Evolutionary conservation across 345 rosid genomes (phyloP).

Genomic region (Pseudoturritis turrita): DNA sequence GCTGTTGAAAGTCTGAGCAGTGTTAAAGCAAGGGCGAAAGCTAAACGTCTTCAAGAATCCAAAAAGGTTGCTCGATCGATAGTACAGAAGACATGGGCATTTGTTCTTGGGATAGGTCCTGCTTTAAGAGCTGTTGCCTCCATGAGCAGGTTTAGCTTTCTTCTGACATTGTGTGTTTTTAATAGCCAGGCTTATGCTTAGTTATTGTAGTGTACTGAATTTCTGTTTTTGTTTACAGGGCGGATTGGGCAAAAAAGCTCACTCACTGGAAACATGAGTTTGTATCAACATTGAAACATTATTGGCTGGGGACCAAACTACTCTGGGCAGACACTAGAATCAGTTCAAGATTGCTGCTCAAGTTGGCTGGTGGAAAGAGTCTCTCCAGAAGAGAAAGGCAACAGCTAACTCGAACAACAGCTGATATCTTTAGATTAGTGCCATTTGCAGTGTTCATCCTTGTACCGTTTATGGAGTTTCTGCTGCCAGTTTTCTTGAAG

Average conservation of each 20-base stretch:
- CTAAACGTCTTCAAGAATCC: slow-evolving; percentile 52
- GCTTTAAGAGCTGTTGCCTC: slow-evolving; percentile 68
- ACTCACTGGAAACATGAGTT: slow-evolving; percentile 61
- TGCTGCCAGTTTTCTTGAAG: slow-evolving; percentile 66
- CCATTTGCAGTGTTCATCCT: slow-evolving; percentile 78
- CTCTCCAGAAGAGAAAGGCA: slow-evolving; percentile 85
- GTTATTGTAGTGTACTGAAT: not conserved
- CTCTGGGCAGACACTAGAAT: slow-evolving; percentile 69
- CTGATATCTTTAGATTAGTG: slow-evolving; percentile 85
- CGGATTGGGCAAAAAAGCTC: slow-evolving; percentile 65
- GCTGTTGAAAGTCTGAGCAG: slow-evolving; percentile 68
- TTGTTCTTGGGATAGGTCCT: slow-evolving; percentile 55
- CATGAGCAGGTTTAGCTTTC: slow-evolving; percentile 65
- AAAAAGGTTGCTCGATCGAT: slow-evolving; percentile 41
- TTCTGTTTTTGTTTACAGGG: slow-evolving; percentile 43
- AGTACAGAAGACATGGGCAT: slow-evolving; percentile 41
- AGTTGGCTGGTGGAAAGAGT: slow-evolving; percentile 68
- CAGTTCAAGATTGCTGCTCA: slow-evolving; percentile 58
- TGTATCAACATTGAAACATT: slow-evolving; percentile 59
- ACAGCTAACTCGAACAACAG: slow-evolving; percentile 86
- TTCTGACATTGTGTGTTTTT: slow-evolving; percentile 1
- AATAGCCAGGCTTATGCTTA: not conserved
- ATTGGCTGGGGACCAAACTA: slow-evolving; percentile 66
- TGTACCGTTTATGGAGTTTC: slow-evolving; percentile 76
- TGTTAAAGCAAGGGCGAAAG: slow-evolving; percentile 62